Evolutionary conservation across 352 stramenopile species (phyloP), one percentile per base, ranked within the genome.

Genomic region (Pythium diclinum): DNA sequence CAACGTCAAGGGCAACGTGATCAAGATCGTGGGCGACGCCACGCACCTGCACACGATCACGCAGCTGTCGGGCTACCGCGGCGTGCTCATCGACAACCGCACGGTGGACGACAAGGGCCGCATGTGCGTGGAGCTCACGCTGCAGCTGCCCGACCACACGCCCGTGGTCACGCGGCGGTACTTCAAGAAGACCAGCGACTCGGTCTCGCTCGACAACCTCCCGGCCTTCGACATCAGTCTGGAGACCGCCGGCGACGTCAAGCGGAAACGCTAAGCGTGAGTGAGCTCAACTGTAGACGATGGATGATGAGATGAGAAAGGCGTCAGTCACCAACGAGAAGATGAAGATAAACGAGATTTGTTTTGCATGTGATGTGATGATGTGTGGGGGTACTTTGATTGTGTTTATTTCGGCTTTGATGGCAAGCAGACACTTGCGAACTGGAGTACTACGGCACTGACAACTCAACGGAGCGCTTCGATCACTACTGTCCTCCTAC

Each of bases 141-240:
- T 95, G 16, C 75, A 80, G 61, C 67, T 92, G 57, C 81, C 87
- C 3, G 85, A 91, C 44, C 89, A 92, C 58, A 74, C 79, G 59
- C 61, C 76, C 1, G 87, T 95, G 33, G 68, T 91, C 60, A 95
- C 92, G 70, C 79, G 83, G 44, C 85, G 87, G 48, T 94, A 85
- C 73, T 95, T 95, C 62, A 88, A 92, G 59, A 95, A 95, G 78
- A 87, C 77, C 21, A 93, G 84, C 68, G 85, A 93, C 48, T 95
- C 87, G 56, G 92, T 81, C 56, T 94, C 87, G 63, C 74, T 95
- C 44, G 87, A 95, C 65, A 95, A 95, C 72, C 75, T 95, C 11
- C 87, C 87, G 59, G 69, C 83, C 28, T 95, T 94, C 70, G 87
- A 95, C 68, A 92, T 93, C 21, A 89, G 78, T 38, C 78, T 91